Base-by-base conservation (phyloP, 768 basidiomycete species). In the Aureoboletus auriporus region DNA sequence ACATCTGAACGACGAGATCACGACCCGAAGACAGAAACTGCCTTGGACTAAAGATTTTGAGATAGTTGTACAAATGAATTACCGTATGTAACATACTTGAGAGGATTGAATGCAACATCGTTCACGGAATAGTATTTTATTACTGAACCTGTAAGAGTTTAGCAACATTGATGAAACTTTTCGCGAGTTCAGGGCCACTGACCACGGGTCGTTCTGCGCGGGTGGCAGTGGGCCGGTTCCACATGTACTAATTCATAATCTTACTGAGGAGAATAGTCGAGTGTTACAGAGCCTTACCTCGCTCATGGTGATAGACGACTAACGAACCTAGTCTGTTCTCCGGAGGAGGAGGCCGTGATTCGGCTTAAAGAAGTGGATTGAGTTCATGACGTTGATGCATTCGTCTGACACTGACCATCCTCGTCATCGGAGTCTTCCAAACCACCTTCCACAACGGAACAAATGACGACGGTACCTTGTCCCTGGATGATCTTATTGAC, bases 71-170 rank as follows among this genome's bases (percentile, higher is more conserved):
- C 8, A 23, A 6, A 34, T 31, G 2, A 42, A 11, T 26, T 16
- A 17, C 17, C 7, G 7, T 13, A 43, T n/a, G 34, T 5, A 39
- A 43, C 68, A 49, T 58, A 78, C 80, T 73, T 69, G 49, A 48
- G 55, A 1, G 80, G 78, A 56, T 79, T 74, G 48, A 82, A 78
- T 17, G 75, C 75, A 34, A 82, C 68, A 49, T 83, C 79, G 42
- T 75, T 73, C 0, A 85, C 73, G 1, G 76, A 69, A 50, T 80
- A 83, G 51, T 82, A 69, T 52, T 78, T 80, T 14, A 45, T 64
- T 8, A 50, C 48, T 31, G 47, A 51, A 36, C 54, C 64, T 60
- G 35, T 16, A 37, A 28, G 6, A 7, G 30, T 30, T 46, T 37
- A 30, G 28, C 20, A 30, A 36, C 14, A 20, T 44, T 13, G 11